Conservation (phyloP, 1,284 basidiomycete genomes). For the Moesziomyces sp. region DNA sequence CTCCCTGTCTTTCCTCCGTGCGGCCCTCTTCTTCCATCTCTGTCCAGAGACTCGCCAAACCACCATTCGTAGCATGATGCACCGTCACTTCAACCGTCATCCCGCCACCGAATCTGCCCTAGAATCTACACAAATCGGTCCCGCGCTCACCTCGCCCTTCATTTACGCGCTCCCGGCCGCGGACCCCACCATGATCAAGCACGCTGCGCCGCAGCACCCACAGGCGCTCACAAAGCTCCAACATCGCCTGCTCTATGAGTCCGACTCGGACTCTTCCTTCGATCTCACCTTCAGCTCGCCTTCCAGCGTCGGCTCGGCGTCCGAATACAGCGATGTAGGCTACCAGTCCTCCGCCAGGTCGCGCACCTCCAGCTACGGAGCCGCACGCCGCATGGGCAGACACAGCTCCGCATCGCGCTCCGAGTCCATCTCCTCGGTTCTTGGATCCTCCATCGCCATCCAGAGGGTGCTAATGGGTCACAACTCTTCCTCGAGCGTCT, state of each 20-base stretch:
- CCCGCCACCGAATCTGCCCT: slow-evolving; percentile 9
- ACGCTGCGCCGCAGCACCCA: slow-evolving; percentile 36
- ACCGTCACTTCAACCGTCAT: slow-evolving; percentile 12
- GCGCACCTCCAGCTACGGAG: slow-evolving; percentile 16
- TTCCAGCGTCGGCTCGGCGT: slow-evolving; percentile 26
- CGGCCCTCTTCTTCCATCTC: neutral
- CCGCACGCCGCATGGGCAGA: slow-evolving; percentile 7
- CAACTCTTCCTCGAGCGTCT: slow-evolving; percentile 1
- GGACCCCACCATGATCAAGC: slow-evolving; percentile 39
- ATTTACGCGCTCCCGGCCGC: slow-evolving; percentile 8
- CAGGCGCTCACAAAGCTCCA: slow-evolving; percentile 40
- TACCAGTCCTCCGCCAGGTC: slow-evolving; percentile 13
- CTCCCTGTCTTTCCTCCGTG: neutral
- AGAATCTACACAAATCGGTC: slow-evolving; percentile 4
- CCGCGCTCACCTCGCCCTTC: slow-evolving; percentile 18
- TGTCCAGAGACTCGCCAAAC: neutral
- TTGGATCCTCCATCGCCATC: slow-evolving; percentile 32
- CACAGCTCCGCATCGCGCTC: slow-evolving; percentile 20
- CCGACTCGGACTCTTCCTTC: slow-evolving; percentile 40
- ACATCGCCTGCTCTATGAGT: slow-evolving; percentile 50
- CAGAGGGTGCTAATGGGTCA: slow-evolving; percentile 30
- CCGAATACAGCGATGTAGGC: slow-evolving; percentile 41
- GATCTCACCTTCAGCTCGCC: slow-evolving; percentile 40
- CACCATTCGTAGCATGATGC: slow-evolving; percentile 20
- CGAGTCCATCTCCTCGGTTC: slow-evolving; percentile 34